Evolutionary conservation across 164 flowering plant genomes (phyloP), one percentile per base, ranked within the genome.

Genomic region (Sedum album): DNA sequence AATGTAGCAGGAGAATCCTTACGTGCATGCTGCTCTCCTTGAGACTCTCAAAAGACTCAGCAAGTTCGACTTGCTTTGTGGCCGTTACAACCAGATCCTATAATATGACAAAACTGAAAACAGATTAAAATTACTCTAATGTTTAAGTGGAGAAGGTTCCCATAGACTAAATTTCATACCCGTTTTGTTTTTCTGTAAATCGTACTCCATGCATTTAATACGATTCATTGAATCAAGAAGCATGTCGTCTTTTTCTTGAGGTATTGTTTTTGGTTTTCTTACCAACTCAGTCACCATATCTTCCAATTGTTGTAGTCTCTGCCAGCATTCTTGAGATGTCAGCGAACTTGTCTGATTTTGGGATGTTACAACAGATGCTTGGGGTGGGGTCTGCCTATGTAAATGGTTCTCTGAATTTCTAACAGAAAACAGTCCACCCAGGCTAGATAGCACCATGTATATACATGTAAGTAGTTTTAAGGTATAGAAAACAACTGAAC

Each of bases 1-100:
- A 2, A 9, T 13, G 11, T 41, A n/a, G 11, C 15, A 20, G 33
- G 20, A 38, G 17, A 48, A 70, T 67, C 78, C 90, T 79, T 82
- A 88, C 96, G 53, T 69, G 69, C 48, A 76, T 31, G 70, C 71
- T 76, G 73, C 51, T 61, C 65, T 84, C 88, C 76, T 80, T 82
- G 46, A 89, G 66, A 72, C 49, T 79, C 77, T 89, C 91, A 68
- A 91, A 57, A 35, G 95, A 82, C 64, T 91, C 86, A 4, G 91
- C 91, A 74, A 91, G 96, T 76, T 91, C 87, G 74, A 80, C 79
- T 72, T 91, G 97, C 70, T 88, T 83, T 67, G 93, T 86, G 49
- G 97, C 83, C 35, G 97, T 85, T 46, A 85, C 91, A 75, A 84
- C 70, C 66, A 91, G 73, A 31, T 83, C 88, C 97, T 91, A 60